These are phyloP conservation scores for Schwanniomyces polymorphus DNA, from an alignment of 805 yeast genomes.

Conservation along the genomic window DNA sequence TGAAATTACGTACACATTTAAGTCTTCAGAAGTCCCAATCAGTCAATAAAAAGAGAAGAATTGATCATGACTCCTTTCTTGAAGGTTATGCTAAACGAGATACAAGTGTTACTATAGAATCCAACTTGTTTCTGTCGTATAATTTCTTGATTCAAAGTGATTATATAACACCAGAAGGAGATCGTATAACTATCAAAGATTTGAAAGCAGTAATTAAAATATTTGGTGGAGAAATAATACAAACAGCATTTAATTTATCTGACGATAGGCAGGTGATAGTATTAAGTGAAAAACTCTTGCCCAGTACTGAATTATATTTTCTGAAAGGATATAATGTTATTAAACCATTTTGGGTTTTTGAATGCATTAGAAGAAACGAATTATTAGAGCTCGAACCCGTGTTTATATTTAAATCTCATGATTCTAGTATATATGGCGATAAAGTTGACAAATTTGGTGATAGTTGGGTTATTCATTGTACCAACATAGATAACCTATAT, in stretches of 20 bases:
- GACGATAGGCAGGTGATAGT: slow-evolving; percentile 13
- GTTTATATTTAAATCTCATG: slow-evolving; percentile 50
- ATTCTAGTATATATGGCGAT: slow-evolving; percentile 21
- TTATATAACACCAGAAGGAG: slow-evolving; percentile 23
- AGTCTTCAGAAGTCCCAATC: slow-evolving; percentile 26
- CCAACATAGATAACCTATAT: slow-evolving; percentile 9
- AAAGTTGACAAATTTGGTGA: slow-evolving; percentile 61
- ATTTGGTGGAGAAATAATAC: slow-evolving; percentile 51
- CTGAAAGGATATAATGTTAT: slow-evolving; percentile 58
- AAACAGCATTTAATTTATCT: slow-evolving; percentile 7
- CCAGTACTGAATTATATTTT: slow-evolving; percentile 23
- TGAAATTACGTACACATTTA: slow-evolving; percentile 28
- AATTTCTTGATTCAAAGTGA: slow-evolving; percentile 59
- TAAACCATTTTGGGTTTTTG: slow-evolving; percentile 70
- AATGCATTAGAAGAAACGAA: slow-evolving; percentile 48
- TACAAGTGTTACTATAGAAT: slow-evolving; percentile 10
- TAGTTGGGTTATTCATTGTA: slow-evolving; percentile 43
- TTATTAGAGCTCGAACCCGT: slow-evolving; percentile 59
- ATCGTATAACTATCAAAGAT: slow-evolving; percentile 30
- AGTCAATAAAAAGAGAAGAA: slow-evolving; percentile 25
- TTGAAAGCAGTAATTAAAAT: slow-evolving; percentile 38
- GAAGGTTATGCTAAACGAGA: slow-evolving; percentile 11
- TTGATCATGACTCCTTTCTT: slow-evolving; percentile 9
- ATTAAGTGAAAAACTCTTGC: slow-evolving; percentile 26
- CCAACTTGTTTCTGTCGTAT: slow-evolving; percentile 43